Base-by-base conservation (phyloP, 2,329 filamentous ascomycete species). In the Trichophyton mentagrophytes region DNA sequence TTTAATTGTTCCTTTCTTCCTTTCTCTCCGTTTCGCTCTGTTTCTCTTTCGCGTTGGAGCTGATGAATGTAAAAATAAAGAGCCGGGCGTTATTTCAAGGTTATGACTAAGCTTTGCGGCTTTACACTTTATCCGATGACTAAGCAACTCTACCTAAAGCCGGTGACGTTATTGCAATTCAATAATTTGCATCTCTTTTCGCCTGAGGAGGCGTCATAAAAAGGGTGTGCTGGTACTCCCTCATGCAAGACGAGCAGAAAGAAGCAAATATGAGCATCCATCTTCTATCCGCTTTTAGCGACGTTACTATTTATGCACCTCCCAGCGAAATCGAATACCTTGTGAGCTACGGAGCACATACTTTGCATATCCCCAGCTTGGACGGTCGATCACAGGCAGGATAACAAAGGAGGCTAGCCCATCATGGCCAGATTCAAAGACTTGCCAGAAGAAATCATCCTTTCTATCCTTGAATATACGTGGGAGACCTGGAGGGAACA, bases 71-170 rank as follows among this genome's bases (percentile, higher is more conserved):
- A 38, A 38, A 38, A 38, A 38, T 3, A 38, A 38, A 30, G 3
- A 13, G 33, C 11, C 9, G 9, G 30, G 30, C 49, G 49, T 55
- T 36, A 55, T 33, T 55, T 55, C 49, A 55, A 55, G 30, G 27
- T 55, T 55, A 55, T 55, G 25, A 55, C 49, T 55, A 55, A 55
- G 49, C 49, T n/a, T 17, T 13, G 15, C 49, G 49, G 49, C 49
- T 33, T 9, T 55, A 55, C 17, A 20, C 33, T 38, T 55, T 55
- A 55, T 36, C 49, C 49, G 49, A 33, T 36, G 49, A 36, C 46
- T 49, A 36, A 55, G 49, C 15, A 33, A 17, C n/a, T 13, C n/a
- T n/a, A n/a, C n/a, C 49, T 36, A 15, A 55, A 55, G 49, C n/a
- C 30, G 8, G 27, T 55, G 49, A 55, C 49, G 49, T 55, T 33